Conservation (phyloP, 176 grass and related monocot species). For the Otatea glauca region DNA sequence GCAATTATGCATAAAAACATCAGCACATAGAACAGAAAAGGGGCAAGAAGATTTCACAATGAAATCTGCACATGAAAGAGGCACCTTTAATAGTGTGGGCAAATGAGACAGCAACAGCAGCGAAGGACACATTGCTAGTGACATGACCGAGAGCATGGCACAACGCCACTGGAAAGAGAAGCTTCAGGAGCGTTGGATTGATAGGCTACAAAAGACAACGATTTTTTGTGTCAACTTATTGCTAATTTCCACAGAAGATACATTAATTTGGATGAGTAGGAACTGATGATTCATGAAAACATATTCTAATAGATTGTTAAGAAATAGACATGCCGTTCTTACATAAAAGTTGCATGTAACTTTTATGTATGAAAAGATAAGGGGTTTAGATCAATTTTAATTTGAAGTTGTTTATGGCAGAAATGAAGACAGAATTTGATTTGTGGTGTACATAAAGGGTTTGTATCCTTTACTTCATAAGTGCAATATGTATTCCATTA, state of each 20-base stretch:
- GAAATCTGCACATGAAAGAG: conserved; percentile 39
- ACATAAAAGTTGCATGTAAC: neutral
- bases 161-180: conserved; percentile 84
- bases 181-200: conserved; percentile 78
- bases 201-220: conserved; percentile 66
- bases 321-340: neutral
- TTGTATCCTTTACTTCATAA: neutral
- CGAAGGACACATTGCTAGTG: conserved; percentile 97
- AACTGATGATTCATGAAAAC: neutral
- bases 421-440: neutral
- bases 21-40: conserved; percentile 33
- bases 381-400: neutral
- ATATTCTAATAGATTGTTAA: neutral
- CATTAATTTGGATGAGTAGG: neutral
- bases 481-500: neutral
- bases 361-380: neutral
- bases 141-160: conserved; percentile 96
- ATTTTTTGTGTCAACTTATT: neutral
- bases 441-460: neutral
- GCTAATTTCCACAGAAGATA: conserved; percentile 8
- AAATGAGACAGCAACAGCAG: conserved; percentile 96
- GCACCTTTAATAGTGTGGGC: conserved; percentile 94
- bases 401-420: neutral
- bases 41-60: neutral
- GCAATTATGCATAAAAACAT: conserved; percentile 35